Base-by-base conservation (phyloP, 129 eudicot species). In the Flaveria trinervia region DNA sequence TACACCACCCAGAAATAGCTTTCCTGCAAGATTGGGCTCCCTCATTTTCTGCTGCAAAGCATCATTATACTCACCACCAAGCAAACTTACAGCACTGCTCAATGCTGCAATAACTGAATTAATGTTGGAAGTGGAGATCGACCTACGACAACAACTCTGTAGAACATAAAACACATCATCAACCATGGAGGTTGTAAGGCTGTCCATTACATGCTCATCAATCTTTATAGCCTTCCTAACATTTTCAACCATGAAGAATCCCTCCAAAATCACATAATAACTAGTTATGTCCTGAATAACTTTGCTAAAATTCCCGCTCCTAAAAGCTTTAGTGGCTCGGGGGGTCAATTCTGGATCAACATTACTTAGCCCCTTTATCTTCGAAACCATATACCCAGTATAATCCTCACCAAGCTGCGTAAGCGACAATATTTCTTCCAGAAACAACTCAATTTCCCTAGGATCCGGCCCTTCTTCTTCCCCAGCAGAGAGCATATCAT, bases 401-500 rank as follows among this genome's bases (percentile, higher is more conserved):
- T 92, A 92, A 71, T 92, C 98, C 81, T 92, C 98, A 39, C 98
- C 96, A 64, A 92, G 83, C 82, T 88, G 98, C 4, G 94, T 84
- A 71, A 92, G 81, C 4, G 92, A 84, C 77, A 92, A 80, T 46
- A 92, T 92, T 75, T 92, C 98, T 33, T 92, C 96, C 71, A 92
- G 78, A 83, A 83, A 92, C 70, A 90, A 44, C 78, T 92, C 94
- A 41, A 92, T 81, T 71, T 92, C 94, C 79, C 98, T 88, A 0
- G 98, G 98, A 68, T 92, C 98, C 3, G 98, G 98, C 65, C 98
- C 98, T 79, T 86, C 98, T 76, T 84, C 97, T 20, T 66, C 89
- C 68, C 86, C 93, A 64, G 71, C 84, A 70, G 89, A 73, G 0
- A 86, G 82, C 86, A 92, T 68, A 83, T 86, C 87, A 61, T 73